phyloP scores from a whole-genome alignment of 1,139 yeast species.

The Blastobotrys proliferans region DNA sequence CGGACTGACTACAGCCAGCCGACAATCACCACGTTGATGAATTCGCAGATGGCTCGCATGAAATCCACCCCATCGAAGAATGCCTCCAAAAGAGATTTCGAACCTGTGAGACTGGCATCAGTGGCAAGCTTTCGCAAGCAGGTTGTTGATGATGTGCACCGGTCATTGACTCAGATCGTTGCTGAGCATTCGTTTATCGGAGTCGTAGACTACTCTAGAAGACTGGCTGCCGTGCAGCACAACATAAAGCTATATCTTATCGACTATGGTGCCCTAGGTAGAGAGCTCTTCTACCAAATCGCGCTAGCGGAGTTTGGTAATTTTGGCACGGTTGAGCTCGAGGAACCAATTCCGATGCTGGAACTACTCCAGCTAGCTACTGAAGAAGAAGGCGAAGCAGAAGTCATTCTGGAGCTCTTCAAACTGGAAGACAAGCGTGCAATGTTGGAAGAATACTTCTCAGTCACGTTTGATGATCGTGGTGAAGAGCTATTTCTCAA shows the following conservation, averaged over 20 bases:
- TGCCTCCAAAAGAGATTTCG: slow-evolving; percentile 26
- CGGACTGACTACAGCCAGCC: slow-evolving; percentile 51
- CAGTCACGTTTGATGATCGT: slow-evolving; percentile 38
- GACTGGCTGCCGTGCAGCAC: slow-evolving; percentile 78
- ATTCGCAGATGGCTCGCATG: slow-evolving; percentile 2
- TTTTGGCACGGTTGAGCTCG: slow-evolving; percentile 58
- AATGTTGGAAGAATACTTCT: slow-evolving; percentile 81
- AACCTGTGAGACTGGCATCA: slow-evolving; percentile 26
- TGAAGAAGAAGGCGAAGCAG: slow-evolving; percentile 1
- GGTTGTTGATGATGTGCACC: slow-evolving; percentile 46
- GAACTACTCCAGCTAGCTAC: slow-evolving; percentile 15
- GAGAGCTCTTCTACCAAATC: slow-evolving; percentile 75
- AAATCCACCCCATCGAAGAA: background rate
- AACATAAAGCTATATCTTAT: slow-evolving; percentile 73
- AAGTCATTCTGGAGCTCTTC: slow-evolving; percentile 12
- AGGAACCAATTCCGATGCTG: slow-evolving; percentile 14
- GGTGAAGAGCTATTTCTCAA: slow-evolving; percentile 17
- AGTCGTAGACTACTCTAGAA: slow-evolving; percentile 62
- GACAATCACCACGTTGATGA: slow-evolving; percentile 7
- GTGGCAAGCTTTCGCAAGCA: slow-evolving; percentile 50
- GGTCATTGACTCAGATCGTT: slow-evolving; percentile 60
- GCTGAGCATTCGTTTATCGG: slow-evolving; percentile 76
- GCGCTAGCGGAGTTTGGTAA: slow-evolving; percentile 76
- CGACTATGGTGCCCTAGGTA: slow-evolving; percentile 66
- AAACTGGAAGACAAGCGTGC: slow-evolving; percentile 38